Evolutionary conservation across 305 asterid genomes (phyloP).

Genomic region (Coffea humblotiana): DNA sequence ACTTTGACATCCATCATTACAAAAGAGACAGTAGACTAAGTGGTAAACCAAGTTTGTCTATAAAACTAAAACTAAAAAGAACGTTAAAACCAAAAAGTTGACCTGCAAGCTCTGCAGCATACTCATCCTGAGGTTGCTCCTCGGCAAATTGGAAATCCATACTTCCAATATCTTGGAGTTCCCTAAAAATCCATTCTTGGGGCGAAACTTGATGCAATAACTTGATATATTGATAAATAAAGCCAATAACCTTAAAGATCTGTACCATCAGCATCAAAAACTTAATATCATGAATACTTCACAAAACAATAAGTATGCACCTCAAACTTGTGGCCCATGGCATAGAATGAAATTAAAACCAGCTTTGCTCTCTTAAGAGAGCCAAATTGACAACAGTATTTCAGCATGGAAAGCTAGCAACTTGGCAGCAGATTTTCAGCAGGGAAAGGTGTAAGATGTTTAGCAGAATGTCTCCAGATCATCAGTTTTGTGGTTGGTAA

Average conservation of each 20-base stretch:
- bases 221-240: constrained; percentile 89
- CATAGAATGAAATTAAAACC: background rate
- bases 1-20: background rate
- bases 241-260: constrained; percentile 79
- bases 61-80: background rate
- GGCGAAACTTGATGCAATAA: constrained; percentile 72
- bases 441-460: background rate
- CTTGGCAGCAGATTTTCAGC: background rate
- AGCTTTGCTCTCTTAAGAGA: background rate
- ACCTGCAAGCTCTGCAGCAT: constrained; percentile 98
- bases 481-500: background rate
- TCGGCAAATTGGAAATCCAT: constrained; percentile 94
- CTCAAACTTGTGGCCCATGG: background rate
- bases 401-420: too few species aligned
- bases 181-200: constrained; percentile 93
- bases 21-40: background rate
- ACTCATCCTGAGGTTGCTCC: constrained; percentile 97
- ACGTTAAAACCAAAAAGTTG: constrained; percentile 17
- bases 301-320: background rate
- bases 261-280: constrained; percentile 36
- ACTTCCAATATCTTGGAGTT: constrained; percentile 87
- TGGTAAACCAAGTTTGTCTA: background rate
- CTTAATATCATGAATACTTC: background rate
- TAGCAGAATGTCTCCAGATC: background rate
- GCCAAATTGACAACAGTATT: background rate